Evolutionary conservation across 345 rosid species (phyloP).

Genomic region (Eucalyptus rudis): DNA sequence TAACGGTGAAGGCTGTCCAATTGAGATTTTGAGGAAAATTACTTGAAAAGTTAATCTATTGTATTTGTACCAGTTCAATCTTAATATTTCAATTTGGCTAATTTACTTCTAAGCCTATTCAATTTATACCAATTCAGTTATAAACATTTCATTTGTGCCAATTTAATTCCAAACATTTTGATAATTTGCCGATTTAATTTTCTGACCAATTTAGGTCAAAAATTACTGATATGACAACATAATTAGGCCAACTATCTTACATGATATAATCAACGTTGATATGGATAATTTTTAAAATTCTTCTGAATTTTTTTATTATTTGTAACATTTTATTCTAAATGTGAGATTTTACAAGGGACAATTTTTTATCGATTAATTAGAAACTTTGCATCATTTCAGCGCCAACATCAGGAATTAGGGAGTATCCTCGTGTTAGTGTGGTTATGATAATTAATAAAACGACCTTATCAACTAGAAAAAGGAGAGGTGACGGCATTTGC

Average conservation of each 20-base stretch:
- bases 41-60: background rate
- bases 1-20: background rate
- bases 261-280: fast-evolving
- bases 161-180: background rate
- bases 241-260: too few species aligned
- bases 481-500: background rate
- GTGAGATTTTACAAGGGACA: background rate
- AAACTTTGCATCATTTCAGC: background rate
- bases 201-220: fast-evolving
- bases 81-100: background rate
- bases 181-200: too few species aligned
- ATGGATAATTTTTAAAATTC: too few species aligned
- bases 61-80: too few species aligned
- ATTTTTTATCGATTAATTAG: background rate
- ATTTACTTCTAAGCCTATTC: too few species aligned
- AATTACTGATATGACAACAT: background rate
- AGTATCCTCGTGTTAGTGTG: background rate
- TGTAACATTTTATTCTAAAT: background rate
- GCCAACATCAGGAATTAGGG: background rate
- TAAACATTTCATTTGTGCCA: too few species aligned
- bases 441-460: background rate
- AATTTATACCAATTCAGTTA: background rate
- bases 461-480: background rate
- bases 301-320: too few species aligned
- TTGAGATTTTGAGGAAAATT: background rate